Evolutionary conservation across 2,329 filamentous ascomycete genomes (phyloP).

Genomic region (Penicillium sclerotigenum): DNA sequence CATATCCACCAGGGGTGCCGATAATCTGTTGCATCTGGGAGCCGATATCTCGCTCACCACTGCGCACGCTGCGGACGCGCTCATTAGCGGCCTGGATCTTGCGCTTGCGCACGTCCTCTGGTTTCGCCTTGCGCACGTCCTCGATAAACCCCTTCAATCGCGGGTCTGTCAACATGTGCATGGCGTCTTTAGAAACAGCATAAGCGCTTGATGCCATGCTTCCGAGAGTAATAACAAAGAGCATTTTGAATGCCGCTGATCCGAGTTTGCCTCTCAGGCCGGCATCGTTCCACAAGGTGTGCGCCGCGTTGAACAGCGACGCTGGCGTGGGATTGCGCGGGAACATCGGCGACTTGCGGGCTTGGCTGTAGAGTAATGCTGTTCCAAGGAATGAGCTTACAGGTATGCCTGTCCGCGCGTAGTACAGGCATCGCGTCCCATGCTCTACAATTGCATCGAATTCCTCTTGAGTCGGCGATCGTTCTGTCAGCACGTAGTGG

Average conservation of each 20-base stretch:
- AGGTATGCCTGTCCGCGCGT: slow-evolving; percentile 21
- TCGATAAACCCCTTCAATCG: slow-evolving; percentile 23
- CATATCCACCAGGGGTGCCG: background rate
- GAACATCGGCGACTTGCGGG: slow-evolving; percentile 7
- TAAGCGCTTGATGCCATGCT: slow-evolving; percentile 3
- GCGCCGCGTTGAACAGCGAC: slow-evolving; percentile 5
- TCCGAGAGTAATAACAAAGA: slow-evolving; percentile 14
- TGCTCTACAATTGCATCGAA: slow-evolving; percentile 32
- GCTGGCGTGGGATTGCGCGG: slow-evolving; percentile 10
- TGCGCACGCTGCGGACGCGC: background rate
- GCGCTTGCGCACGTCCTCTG: slow-evolving; percentile 23
- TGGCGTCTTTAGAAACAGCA: slow-evolving; percentile 14
- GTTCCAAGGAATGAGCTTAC: slow-evolving; percentile 12
- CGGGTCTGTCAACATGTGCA: slow-evolving; percentile 19
- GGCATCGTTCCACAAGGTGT: background rate
- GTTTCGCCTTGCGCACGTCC: slow-evolving; percentile 18
- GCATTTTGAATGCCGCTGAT: slow-evolving; percentile 11
- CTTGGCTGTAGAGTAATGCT: slow-evolving; percentile 11
- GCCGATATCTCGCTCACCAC: slow-evolving; percentile 3
- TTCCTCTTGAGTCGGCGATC: slow-evolving; percentile 34
- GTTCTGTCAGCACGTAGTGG: slow-evolving; percentile 22
- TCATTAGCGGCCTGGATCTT: slow-evolving; percentile 15
- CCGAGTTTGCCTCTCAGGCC: background rate
- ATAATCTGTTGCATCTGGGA: slow-evolving; percentile 1
- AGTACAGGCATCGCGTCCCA: slow-evolving; percentile 21